phyloP scores from a whole-genome alignment of 192 early-diverging fungal species.

The Umbelopsis vinacea region DNA sequence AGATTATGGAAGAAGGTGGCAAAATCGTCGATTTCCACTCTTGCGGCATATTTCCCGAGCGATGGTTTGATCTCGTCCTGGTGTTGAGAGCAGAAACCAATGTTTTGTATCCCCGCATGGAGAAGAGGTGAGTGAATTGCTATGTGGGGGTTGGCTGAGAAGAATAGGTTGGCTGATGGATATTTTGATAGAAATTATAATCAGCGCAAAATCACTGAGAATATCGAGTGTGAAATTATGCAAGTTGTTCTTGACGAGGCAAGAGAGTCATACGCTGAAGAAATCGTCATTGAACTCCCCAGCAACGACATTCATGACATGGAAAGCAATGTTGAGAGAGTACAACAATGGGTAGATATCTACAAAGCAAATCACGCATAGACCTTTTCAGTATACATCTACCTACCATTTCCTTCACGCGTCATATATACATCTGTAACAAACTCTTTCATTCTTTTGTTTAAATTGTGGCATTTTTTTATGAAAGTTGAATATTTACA shows the following conservation, averaged over 20 bases:
- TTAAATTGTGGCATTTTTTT: neutral
- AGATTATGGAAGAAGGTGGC: constrained; percentile 76
- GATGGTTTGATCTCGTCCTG: constrained; percentile 97
- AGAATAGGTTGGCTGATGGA: neutral
- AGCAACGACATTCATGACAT: constrained; percentile 88
- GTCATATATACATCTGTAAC: neutral
- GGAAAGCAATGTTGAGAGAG: constrained; percentile 87
- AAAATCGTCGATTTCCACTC: constrained; percentile 94
- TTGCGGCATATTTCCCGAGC: constrained; percentile 95
- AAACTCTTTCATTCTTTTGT: neutral
- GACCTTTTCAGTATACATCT: neutral
- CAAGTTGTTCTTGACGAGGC: constrained; percentile 93
- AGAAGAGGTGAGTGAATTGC: constrained; percentile 57
- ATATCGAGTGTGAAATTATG: constrained; percentile 98
- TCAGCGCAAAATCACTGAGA: constrained; percentile 86
- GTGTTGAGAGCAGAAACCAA: constrained; percentile 83
- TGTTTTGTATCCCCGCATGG: constrained; percentile 81
- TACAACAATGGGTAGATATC: constrained; percentile 69
- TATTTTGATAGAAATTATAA: constrained; percentile 67
- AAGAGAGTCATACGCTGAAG: constrained; percentile 75
- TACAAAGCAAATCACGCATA: constrained; percentile 52
- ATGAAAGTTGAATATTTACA: constrained; percentile 17
- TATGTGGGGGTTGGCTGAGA: neutral
- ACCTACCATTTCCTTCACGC: neutral
- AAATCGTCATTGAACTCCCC: constrained; percentile 80